Percentiles rank a stretch among this genome's conserved stretches.
These are phyloP conservation scores for Fraxinus angustifolia DNA, from an alignment of 305 asterid genomes.

Conservation along the genomic window DNA sequence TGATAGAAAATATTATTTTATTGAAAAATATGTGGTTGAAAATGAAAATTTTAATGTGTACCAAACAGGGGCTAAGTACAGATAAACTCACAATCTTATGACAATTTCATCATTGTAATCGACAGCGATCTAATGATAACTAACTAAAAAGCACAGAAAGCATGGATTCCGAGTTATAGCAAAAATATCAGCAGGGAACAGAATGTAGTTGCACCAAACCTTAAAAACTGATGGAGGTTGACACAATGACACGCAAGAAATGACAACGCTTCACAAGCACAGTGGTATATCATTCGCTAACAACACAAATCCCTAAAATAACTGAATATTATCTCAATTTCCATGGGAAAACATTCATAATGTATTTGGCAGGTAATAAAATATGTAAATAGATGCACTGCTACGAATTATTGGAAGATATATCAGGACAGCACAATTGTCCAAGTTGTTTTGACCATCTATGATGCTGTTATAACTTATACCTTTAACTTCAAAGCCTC, in stretches of 20 bases:
- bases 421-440: not conserved
- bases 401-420: not conserved
- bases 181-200: not conserved
- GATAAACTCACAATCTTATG: not conserved
- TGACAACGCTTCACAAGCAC: not conserved
- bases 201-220: not conserved
- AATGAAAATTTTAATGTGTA: no score
- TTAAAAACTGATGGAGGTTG: not conserved
- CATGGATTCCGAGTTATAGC: not conserved
- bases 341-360: not conserved
- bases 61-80: not conserved
- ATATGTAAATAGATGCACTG: not conserved
- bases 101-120: not conserved
- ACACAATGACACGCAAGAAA: not conserved
- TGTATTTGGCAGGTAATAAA: not conserved
- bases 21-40: no score
- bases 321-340: not conserved
- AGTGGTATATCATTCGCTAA: not conserved
- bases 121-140: not conserved
- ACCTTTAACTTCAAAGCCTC: not conserved
- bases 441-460: not conserved
- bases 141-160: not conserved
- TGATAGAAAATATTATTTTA: no score
- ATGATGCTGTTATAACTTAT: not conserved
- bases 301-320: not conserved